Percentiles rank a stretch among this genome's conserved stretches.
These are phyloP conservation scores for Cryptococcus sp. DNA, from an alignment of 1,284 basidiomycete genomes.

Conservation along the genomic window DNA sequence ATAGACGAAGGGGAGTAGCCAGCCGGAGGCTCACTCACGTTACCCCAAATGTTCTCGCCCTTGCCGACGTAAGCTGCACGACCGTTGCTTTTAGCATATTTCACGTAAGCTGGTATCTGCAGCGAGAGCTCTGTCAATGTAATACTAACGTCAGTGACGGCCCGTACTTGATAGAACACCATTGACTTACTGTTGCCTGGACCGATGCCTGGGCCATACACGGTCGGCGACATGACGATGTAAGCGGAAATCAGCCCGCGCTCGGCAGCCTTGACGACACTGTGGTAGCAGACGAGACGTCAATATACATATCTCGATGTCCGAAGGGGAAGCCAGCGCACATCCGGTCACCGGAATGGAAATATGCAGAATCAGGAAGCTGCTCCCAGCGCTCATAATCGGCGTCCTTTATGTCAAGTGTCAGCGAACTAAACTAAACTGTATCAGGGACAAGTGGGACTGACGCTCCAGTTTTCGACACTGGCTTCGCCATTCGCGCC, in stretches of 20 bases:
- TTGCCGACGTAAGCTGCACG: slow-evolving; percentile 24
- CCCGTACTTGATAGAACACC: neutral
- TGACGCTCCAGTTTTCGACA: slow-evolving; percentile 17
- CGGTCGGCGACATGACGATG: slow-evolving; percentile 20
- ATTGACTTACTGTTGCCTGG: slow-evolving; percentile 20
- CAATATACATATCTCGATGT: neutral
- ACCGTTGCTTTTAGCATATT: slow-evolving; percentile 21
- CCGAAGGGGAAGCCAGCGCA: neutral
- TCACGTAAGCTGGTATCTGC: slow-evolving; percentile 21
- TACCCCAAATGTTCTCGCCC: slow-evolving; percentile 26
- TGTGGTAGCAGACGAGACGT: neutral
- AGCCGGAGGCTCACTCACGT: slow-evolving; percentile 7
- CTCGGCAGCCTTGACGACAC: slow-evolving; percentile 15
- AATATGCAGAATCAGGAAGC: slow-evolving; percentile 18
- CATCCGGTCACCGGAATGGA: slow-evolving; percentile 21
- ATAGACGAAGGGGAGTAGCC: neutral
- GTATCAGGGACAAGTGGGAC: neutral
- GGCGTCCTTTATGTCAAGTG: slow-evolving; percentile 9
- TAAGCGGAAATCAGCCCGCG: slow-evolving; percentile 21
- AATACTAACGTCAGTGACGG: neutral
- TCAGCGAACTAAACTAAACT: neutral
- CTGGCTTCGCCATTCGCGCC: slow-evolving; percentile 17
- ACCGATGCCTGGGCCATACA: slow-evolving; percentile 22
- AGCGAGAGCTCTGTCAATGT: slow-evolving; percentile 16
- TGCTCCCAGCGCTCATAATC: slow-evolving; percentile 18